Evolutionary conservation across 2,329 filamentous ascomycete species (phyloP).

Genomic region (Microdochium paspali): DNA sequence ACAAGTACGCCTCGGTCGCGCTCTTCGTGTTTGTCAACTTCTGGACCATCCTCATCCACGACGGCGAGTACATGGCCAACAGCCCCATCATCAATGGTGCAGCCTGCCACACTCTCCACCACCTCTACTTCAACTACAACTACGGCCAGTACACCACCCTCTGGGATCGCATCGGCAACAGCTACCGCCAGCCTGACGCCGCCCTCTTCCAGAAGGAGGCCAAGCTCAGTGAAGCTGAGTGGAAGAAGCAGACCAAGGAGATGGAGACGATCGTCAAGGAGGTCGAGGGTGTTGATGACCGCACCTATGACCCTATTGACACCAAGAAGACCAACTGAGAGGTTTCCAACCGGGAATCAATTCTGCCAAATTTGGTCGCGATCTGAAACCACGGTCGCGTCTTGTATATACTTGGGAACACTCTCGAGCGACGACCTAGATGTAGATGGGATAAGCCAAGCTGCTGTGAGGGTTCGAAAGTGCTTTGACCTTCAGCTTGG

Average conservation of each 20-base stretch:
- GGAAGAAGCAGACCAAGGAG: conserved; percentile 66
- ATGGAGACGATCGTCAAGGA: conserved; percentile 69
- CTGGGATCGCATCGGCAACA: conserved; percentile 82
- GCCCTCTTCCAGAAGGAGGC: conserved; percentile 77
- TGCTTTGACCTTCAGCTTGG: not conserved
- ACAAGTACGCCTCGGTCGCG: conserved; percentile 79
- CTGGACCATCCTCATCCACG: conserved; percentile 94
- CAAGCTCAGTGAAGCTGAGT: conserved; percentile 76
- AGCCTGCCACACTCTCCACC: conserved; percentile 89
- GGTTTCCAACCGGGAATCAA: too few species aligned
- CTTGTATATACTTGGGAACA: not conserved
- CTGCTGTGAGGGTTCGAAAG: not conserved
- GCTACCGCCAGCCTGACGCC: conserved; percentile 76
- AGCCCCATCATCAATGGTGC: conserved; percentile 89
- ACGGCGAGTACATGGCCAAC: conserved; percentile 89
- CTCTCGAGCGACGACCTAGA: not conserved
- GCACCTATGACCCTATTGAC: conserved; percentile 29
- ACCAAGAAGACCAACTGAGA: conserved; percentile 36
- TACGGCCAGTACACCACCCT: conserved; percentile 91
- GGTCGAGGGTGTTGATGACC: conserved; percentile 51
- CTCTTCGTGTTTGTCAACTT: conserved; percentile 92
- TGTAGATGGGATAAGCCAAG: not conserved
- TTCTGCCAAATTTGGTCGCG: not conserved
- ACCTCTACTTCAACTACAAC: conserved; percentile 82
- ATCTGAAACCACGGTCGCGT: not conserved